Evolutionary conservation across 2,329 filamentous ascomycete genomes (phyloP).

Genomic region (Karstenula rhodostoma): DNA sequence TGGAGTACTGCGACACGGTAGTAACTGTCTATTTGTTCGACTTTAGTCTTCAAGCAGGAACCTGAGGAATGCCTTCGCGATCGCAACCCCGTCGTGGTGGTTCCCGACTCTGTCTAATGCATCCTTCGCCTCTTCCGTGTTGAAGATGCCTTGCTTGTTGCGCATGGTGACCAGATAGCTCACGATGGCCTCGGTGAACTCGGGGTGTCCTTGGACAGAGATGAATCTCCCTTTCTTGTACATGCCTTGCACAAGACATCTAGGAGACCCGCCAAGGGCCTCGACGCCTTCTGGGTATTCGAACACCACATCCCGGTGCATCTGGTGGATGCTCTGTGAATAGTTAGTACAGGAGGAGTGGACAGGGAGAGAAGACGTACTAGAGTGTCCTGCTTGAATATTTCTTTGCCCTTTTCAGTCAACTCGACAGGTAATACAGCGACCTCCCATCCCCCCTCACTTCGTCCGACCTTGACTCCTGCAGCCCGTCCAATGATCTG

Average conservation of each 20-base stretch:
- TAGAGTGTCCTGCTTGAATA: constrained; percentile 73
- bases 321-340: constrained; percentile 75
- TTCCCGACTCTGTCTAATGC: constrained; percentile 71
- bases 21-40: not conserved
- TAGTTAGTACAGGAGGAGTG: constrained; percentile 5
- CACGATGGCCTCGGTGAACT: constrained; percentile 78
- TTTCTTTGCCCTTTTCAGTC: constrained; percentile 71
- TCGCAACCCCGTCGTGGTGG: constrained; percentile 79
- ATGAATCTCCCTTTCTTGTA: constrained; percentile 72
- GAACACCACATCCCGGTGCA: constrained; percentile 82
- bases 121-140: constrained; percentile 72
- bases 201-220: constrained; percentile 86
- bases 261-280: constrained; percentile 69
- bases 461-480: constrained; percentile 71
- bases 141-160: constrained; percentile 72
- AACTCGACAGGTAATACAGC: constrained; percentile 74
- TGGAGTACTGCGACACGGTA: not conserved
- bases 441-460: constrained; percentile 80
- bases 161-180: constrained; percentile 71
- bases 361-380: constrained; percentile 51
- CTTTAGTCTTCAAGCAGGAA: constrained; percentile 70
- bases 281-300: constrained; percentile 69
- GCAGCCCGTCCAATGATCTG: constrained; percentile 82
- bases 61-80: constrained; percentile 76
- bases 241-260: constrained; percentile 82